phyloP scores from a whole-genome alignment of 1,139 yeast genomes.

The Saccharomyces hybrid region DNA sequence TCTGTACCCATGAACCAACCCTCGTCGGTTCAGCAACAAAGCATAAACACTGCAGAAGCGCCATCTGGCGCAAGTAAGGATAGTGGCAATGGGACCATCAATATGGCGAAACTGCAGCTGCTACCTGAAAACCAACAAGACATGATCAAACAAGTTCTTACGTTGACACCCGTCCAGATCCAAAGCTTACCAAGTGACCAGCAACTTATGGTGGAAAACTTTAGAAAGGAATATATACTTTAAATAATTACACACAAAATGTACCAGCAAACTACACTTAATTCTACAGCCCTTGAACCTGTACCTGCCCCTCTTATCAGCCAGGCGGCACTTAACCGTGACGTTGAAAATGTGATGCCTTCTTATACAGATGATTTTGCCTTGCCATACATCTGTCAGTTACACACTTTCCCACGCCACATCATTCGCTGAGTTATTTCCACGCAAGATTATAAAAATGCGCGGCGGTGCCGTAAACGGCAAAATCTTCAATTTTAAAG shows the following conservation, averaged over 20 bases:
- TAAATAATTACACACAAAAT: slow-evolving; percentile 3
- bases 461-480: not conserved
- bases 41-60: not conserved
- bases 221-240: slow-evolving; percentile 49
- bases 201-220: slow-evolving; percentile 49
- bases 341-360: not conserved
- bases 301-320: not conserved
- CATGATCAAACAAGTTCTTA: slow-evolving; percentile 56
- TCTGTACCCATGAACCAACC: not conserved
- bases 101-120: slow-evolving; percentile 18
- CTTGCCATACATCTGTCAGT: not conserved
- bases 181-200: slow-evolving; percentile 52
- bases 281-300: not conserved
- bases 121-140: slow-evolving; percentile 50
- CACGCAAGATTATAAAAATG: not conserved
- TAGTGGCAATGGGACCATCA: slow-evolving; percentile 6
- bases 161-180: slow-evolving; percentile 50
- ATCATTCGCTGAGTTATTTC: not conserved
- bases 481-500: not conserved
- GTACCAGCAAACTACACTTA: not conserved
- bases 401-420: not conserved
- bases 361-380: not conserved
- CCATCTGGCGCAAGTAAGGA: not conserved
- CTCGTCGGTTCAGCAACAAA: not conserved
- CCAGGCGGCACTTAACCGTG: not conserved